Percentiles rank a stretch among this genome's conserved stretches.
phyloP scores from a whole-genome alignment of 139 green algal genomes.

The Asterochloris erici region DNA sequence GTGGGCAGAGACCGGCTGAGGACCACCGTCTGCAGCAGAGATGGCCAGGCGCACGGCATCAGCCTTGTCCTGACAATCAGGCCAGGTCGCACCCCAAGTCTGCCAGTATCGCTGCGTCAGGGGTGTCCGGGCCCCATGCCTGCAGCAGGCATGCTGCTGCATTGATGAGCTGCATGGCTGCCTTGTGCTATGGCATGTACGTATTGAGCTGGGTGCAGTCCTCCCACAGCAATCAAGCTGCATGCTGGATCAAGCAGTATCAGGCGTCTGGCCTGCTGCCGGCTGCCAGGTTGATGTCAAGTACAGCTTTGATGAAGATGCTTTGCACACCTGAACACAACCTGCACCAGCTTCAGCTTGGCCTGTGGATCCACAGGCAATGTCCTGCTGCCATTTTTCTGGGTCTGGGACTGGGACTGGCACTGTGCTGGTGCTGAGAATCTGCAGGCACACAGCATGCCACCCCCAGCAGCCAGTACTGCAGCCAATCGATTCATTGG shows the following conservation, averaged over 20 bases:
- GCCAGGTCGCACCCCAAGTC: conserved; percentile 35
- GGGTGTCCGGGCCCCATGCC: conserved; percentile 64
- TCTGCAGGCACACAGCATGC: background rate
- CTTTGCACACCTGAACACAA: conserved; percentile 59
- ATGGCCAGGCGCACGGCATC: conserved; percentile 32
- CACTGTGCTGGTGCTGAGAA: background rate
- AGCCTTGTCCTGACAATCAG: conserved; percentile 12
- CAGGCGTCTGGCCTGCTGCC: background rate
- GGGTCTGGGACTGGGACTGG: background rate
- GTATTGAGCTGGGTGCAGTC: background rate
- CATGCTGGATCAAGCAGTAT: background rate
- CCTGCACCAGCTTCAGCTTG: conserved; percentile 58
- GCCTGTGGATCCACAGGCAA: conserved; percentile 5
- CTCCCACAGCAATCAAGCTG: background rate
- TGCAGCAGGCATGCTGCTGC: conserved; percentile 15
- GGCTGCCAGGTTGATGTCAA: background rate
- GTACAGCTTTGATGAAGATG: background rate
- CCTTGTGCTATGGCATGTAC: background rate
- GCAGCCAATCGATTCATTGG: background rate
- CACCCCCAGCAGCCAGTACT: background rate
- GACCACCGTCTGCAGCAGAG: conserved; percentile 14
- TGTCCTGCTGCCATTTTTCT: background rate
- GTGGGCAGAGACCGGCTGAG: conserved; percentile 25
- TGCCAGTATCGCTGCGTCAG: conserved; percentile 41
- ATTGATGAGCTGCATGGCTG: background rate